Evolutionary conservation across 169 alveolate species (phyloP).

Genomic region (Babesia bigemina): DNA sequence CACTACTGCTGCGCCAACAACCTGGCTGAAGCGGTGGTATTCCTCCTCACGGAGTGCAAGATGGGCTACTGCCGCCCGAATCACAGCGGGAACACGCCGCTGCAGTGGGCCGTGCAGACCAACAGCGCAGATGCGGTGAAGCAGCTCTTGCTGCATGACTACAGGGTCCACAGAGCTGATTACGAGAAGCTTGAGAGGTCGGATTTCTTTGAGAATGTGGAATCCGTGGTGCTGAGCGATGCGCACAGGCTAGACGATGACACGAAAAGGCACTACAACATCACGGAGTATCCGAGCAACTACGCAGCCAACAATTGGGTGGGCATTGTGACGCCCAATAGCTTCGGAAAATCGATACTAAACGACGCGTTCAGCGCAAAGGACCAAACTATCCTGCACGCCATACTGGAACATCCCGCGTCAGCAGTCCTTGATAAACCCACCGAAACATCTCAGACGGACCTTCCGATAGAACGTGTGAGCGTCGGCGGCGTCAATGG

Average conservation of each 20-base stretch:
- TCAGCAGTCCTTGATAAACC: conserved; percentile 40
- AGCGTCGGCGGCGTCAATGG: conserved; percentile 16
- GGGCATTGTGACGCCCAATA: conserved; percentile 51
- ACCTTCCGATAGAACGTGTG: conserved; percentile 10
- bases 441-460: neutral
- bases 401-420: conserved; percentile 73
- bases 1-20: conserved; percentile 78
- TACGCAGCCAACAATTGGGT: conserved; percentile 50
- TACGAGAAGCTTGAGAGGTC: conserved; percentile 34
- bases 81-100: conserved; percentile 74
- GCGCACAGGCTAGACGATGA: conserved; percentile 25
- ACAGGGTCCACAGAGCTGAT: conserved; percentile 57
- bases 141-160: conserved; percentile 68
- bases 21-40: conserved; percentile 64
- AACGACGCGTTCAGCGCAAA: conserved; percentile 72
- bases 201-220: conserved; percentile 19
- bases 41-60: conserved; percentile 68
- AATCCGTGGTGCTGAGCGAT: neutral
- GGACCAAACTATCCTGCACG: conserved; percentile 70
- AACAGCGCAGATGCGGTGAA: conserved; percentile 68
- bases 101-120: conserved; percentile 79
- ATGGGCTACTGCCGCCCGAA: conserved; percentile 66
- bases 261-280: conserved; percentile 17
- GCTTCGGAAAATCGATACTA: conserved; percentile 63
- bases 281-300: conserved; percentile 5